Conservation (phyloP, 83 land plant species). For the Picea abies region DNA sequence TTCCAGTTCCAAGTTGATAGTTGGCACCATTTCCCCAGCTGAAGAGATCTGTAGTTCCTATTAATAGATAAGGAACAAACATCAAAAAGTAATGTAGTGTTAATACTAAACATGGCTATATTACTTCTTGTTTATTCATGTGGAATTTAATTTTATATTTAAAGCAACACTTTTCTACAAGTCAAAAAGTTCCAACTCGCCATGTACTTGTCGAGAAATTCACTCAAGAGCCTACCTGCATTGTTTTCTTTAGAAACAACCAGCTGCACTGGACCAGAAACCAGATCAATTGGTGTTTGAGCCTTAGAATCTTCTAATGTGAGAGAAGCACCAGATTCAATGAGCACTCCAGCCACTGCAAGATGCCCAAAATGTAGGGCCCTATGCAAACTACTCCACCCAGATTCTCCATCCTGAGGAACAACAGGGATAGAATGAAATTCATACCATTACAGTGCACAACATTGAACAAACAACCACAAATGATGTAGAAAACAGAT, state of each 20-base stretch:
- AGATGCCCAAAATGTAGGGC: conserved; percentile 99
- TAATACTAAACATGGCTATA: background rate
- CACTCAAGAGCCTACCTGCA: conserved; percentile 48
- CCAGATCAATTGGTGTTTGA: conserved; percentile 84
- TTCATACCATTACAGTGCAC: too few species aligned
- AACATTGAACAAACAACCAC: too few species aligned
- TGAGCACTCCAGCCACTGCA: conserved; percentile 87
- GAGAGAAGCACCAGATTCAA: conserved; percentile 86
- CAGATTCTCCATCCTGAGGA: conserved; percentile 93
- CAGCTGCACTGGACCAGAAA: conserved; percentile 85
- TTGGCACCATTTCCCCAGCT: conserved; percentile 99
- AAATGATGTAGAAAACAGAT: too few species aligned
- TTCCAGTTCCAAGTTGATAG: conserved; percentile 98
- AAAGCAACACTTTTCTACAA: background rate
- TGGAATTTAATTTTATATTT: too few species aligned
- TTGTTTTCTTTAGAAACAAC: conserved; percentile 40
- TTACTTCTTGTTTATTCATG: background rate
- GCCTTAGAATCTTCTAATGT: conserved; percentile 79
- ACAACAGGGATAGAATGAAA: background rate
- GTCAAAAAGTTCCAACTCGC: background rate
- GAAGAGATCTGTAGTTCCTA: conserved; percentile 83
- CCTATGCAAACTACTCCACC: conserved; percentile 97
- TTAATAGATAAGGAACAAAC: conserved; percentile 15
- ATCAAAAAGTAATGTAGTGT: background rate
- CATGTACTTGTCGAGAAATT: background rate